These are phyloP conservation scores for Asclepias syriaca DNA, from an alignment of 257 asterid species.

Conservation along the genomic window DNA sequence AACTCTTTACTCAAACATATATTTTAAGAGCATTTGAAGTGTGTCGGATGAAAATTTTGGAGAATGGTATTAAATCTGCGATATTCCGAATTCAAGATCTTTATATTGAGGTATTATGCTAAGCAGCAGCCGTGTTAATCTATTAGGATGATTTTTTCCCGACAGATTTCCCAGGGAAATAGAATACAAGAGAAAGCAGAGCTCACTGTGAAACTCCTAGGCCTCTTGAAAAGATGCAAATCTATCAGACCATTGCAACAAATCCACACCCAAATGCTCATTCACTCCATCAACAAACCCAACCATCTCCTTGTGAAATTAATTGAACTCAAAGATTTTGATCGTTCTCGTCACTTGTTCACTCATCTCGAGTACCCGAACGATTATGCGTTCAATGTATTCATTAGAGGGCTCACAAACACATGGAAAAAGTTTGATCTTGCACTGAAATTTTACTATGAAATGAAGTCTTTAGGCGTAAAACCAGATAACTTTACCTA, in stretches of 20 bases:
- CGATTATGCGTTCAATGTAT: conserved; percentile 65
- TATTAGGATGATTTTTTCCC: conserved; percentile 1
- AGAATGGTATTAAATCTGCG: no score
- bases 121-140: no score
- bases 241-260: conserved; percentile 48
- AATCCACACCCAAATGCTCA: conserved; percentile 63
- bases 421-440: conserved; percentile 62
- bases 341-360: conserved; percentile 47
- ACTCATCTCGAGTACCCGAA: conserved; percentile 45
- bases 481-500: conserved; percentile 76
- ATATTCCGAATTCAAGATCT: no score
- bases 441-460: conserved; percentile 42
- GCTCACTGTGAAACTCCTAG: conserved; percentile 36
- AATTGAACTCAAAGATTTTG: conserved; percentile 51
- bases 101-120: no score
- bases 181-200: not conserved
- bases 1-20: no score
- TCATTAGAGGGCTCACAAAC: conserved; percentile 74
- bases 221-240: conserved; percentile 41
- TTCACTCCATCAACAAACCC: conserved; percentile 57
- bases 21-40: no score
- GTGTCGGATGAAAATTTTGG: no score
- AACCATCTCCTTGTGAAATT: conserved; percentile 59
- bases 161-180: not conserved
- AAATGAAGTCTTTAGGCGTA: conserved; percentile 50